Conservation (phyloP, 2,329 filamentous ascomycete genomes). For the Arthroderma sp. region DNA sequence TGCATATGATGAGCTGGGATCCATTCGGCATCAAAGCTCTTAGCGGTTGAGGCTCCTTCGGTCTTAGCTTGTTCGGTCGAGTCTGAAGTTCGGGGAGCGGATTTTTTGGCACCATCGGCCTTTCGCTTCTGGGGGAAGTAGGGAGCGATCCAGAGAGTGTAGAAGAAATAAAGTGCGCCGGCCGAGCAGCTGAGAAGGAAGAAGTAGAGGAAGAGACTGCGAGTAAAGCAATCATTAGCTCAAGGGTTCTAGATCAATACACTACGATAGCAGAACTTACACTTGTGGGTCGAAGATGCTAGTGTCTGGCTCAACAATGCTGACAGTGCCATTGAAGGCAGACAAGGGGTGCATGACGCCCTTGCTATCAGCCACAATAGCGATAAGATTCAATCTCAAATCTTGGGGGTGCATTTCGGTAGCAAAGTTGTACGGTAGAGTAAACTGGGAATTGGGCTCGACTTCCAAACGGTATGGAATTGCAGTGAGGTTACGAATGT, state of each 20-base stretch:
- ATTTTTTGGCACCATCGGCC: conserved; percentile 52
- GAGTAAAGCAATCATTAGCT: conserved; percentile 10
- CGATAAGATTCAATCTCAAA: conserved; percentile 61
- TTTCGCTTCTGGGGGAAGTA: conserved; percentile 77
- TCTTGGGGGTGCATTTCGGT: conserved; percentile 92
- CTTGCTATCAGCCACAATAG: conserved; percentile 55
- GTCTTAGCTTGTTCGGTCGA: conserved; percentile 47
- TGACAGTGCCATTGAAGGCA: conserved; percentile 70
- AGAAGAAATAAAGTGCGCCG: conserved; percentile 86
- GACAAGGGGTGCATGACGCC: conserved; percentile 62
- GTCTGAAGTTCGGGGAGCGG: conserved; percentile 52
- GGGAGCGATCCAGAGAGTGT: conserved; percentile 92
- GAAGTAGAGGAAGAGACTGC: conserved; percentile 91
- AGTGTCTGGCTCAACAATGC: conserved; percentile 77
- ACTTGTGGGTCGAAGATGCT: conserved; percentile 93
- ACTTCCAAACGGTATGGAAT: conserved; percentile 61
- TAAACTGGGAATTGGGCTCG: conserved; percentile 61
- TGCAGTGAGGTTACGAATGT: conserved; percentile 75
- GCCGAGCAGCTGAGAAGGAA: conserved; percentile 68
- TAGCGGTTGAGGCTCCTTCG: conserved; percentile 57
- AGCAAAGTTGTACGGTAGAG: conserved; percentile 68
- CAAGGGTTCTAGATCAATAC: conserved; percentile 3
- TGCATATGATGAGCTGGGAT: conserved; percentile 83
- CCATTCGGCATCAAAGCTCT: conserved; percentile 84
- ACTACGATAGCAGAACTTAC: conserved; percentile 40